A percentile compares a stretch with the other conserved stretches of the same genome.
phyloP scores from a whole-genome alignment of 2,329 filamentous ascomycete species.

The Cordyceps cicadae region DNA sequence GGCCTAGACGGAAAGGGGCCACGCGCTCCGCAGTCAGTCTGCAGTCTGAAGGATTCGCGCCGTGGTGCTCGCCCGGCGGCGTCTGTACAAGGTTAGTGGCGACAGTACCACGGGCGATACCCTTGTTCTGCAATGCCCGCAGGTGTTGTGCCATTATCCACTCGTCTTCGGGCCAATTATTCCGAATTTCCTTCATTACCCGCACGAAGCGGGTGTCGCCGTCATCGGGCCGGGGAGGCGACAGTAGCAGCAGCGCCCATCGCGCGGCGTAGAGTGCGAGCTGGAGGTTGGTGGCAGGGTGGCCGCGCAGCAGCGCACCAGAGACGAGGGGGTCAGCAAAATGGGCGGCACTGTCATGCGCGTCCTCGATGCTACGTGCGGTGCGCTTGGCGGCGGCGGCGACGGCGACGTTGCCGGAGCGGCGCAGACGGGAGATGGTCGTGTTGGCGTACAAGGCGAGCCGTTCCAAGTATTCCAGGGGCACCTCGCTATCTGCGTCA shows the following conservation, averaged over 20 bases:
- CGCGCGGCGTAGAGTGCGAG: conserved; percentile 62
- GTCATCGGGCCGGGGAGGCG: conserved; percentile 22
- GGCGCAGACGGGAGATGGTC: conserved; percentile 45
- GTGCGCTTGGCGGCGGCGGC: conserved; percentile 65
- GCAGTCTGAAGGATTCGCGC: conserved; percentile 23
- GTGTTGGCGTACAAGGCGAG: conserved; percentile 46
- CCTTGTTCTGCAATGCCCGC: conserved; percentile 52
- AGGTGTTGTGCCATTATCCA: conserved; percentile 60
- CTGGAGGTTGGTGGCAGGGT: conserved; percentile 37
- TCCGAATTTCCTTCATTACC: conserved; percentile 37
- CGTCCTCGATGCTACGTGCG: conserved; percentile 62
- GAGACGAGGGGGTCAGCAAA: conserved; percentile 21
- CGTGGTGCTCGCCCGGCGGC: neutral
- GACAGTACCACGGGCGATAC: conserved; percentile 22
- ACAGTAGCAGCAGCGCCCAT: conserved; percentile 60
- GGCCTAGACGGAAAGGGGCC: conserved; percentile 59
- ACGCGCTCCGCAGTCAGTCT: conserved; percentile 16
- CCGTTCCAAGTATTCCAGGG: conserved; percentile 46
- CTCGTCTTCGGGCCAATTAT: conserved; percentile 53
- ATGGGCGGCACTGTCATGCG: conserved; percentile 20
- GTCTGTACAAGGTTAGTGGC: neutral
- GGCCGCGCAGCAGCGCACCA: conserved; percentile 28
- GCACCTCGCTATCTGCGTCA: conserved; percentile 58
- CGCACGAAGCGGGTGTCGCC: conserved; percentile 43
- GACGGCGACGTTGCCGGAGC: conserved; percentile 52